Evolutionary conservation across 352 stramenopile genomes (phyloP).

Genomic region (Phytophthora vignae): DNA sequence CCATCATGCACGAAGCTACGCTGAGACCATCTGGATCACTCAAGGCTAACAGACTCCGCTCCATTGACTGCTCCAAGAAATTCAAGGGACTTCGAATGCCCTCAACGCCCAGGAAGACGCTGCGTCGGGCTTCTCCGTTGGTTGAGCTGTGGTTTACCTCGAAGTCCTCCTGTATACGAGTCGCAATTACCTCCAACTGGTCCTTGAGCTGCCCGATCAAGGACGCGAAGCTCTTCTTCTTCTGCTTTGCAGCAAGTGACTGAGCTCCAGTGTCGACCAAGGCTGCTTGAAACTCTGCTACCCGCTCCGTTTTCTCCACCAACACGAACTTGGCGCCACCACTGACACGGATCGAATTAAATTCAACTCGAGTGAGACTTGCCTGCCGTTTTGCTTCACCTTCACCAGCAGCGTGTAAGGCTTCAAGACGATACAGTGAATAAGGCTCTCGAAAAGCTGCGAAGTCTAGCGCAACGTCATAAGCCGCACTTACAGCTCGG

Average conservation of each 20-base stretch:
- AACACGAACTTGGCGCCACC: slow-evolving; percentile 15
- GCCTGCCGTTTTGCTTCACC: not conserved
- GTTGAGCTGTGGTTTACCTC: slow-evolving; percentile 22
- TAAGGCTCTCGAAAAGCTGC: slow-evolving; percentile 32
- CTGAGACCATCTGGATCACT: slow-evolving; percentile 68
- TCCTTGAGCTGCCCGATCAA: slow-evolving; percentile 26
- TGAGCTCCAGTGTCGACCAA: slow-evolving; percentile 1
- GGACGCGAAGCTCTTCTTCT: slow-evolving; percentile 37
- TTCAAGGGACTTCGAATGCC: not conserved
- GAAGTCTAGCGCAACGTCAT: slow-evolving; percentile 31
- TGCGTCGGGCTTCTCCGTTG: not conserved
- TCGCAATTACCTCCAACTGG: slow-evolving; percentile 16
- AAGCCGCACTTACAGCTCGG: slow-evolving; percentile 22
- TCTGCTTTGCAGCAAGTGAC: slow-evolving; percentile 8
- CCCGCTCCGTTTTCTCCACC: slow-evolving; percentile 36
- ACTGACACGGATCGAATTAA: slow-evolving; percentile 8
- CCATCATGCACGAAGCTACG: slow-evolving; percentile 68
- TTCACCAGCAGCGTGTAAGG: slow-evolving; percentile 4
- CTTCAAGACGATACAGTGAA: slow-evolving; percentile 28
- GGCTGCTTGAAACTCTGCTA: slow-evolving; percentile 34
- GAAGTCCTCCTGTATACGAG: slow-evolving; percentile 34
- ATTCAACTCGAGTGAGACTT: slow-evolving; percentile 35
- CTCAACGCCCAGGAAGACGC: slow-evolving; percentile 21
- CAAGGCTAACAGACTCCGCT: slow-evolving; percentile 48
- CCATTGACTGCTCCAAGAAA: slow-evolving; percentile 18